These are phyloP conservation scores for Centaurea solstitialis DNA, from an alignment of 129 eudicot species.

Conservation along the genomic window DNA sequence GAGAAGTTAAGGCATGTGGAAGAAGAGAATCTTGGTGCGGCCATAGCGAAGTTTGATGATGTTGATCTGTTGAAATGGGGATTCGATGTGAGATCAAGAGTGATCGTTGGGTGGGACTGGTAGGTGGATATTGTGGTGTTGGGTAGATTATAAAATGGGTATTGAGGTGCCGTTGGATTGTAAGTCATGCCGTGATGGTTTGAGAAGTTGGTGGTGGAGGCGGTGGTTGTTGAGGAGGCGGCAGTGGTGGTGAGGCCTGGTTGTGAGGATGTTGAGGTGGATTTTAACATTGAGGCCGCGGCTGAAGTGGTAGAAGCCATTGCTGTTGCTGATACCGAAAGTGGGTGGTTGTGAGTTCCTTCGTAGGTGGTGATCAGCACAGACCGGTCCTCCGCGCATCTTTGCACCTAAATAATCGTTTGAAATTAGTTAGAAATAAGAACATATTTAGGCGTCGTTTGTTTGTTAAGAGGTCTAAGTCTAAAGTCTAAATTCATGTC, in stretches of 20 bases:
- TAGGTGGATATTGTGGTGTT: conserved; percentile 53
- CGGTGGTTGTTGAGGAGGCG: conserved; percentile 21
- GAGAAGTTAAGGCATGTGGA: conserved; percentile 54
- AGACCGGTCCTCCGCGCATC: conserved; percentile 64
- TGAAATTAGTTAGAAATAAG: background rate
- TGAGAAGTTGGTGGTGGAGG: conserved; percentile 35
- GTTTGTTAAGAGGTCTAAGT: no score
- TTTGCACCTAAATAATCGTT: conserved; percentile 59
- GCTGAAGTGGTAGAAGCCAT: conserved; percentile 90
- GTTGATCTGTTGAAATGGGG: conserved; percentile 32
- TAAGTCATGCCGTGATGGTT: conserved; percentile 37
- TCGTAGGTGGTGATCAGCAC: conserved; percentile 69
- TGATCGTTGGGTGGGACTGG: conserved; percentile 78
- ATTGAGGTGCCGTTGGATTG: conserved; percentile 23
- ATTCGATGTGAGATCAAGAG: conserved; percentile 64
- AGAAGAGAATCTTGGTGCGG: conserved; percentile 37
- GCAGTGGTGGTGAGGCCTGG: conserved; percentile 26
- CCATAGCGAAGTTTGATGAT: conserved; percentile 25
- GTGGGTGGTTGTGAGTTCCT: conserved; percentile 86
- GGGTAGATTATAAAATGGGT: conserved; percentile 48
- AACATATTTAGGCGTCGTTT: background rate
- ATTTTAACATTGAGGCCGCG: conserved; percentile 70
- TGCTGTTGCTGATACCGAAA: conserved; percentile 71
- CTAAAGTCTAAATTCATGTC: no score
- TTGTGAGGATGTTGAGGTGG: conserved; percentile 55